Percentiles rank a stretch among this genome's conserved stretches.
These are phyloP conservation scores for Amauroascus verrucosus DNA, from an alignment of 2,329 filamentous ascomycete species.

Conservation along the genomic window DNA sequence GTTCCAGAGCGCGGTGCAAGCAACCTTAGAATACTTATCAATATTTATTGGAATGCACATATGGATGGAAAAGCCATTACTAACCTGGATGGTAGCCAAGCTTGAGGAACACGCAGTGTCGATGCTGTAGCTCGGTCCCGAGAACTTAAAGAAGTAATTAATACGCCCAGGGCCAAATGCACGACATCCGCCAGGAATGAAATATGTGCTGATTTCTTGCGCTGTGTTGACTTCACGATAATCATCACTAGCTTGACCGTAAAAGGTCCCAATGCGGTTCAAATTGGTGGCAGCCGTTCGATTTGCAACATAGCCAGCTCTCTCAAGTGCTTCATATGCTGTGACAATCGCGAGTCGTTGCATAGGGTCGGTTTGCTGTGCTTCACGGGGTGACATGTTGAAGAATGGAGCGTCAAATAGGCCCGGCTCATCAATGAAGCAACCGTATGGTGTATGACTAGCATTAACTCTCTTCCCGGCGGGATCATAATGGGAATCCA, in stretches of 20 bases:
- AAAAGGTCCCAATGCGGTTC: constrained; percentile 60
- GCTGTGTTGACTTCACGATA: constrained; percentile 64
- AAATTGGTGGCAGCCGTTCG: constrained; percentile 56
- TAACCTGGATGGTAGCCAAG: constrained; percentile 38
- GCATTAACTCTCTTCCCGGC: constrained; percentile 17
- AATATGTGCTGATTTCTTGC: constrained; percentile 47
- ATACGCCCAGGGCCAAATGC: constrained; percentile 55
- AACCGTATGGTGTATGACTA: constrained; percentile 21
- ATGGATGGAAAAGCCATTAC: background rate
- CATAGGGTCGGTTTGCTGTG: constrained; percentile 70
- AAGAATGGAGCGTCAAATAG: constrained; percentile 24
- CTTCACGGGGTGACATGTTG: constrained; percentile 57
- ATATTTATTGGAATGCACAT: background rate
- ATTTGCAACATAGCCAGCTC: constrained; percentile 66
- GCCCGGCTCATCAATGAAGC: constrained; percentile 11
- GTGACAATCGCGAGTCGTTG: constrained; percentile 65
- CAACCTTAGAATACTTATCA: constrained; percentile 35
- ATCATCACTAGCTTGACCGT: constrained; percentile 65
- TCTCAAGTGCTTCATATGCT: constrained; percentile 72
- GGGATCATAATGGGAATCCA: constrained; percentile 19
- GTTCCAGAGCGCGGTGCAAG: constrained; percentile 60
- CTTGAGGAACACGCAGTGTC: constrained; percentile 74
- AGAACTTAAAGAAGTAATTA: constrained; percentile 69
- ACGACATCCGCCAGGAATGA: constrained; percentile 53
- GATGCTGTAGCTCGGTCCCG: constrained; percentile 59